Conservation (phyloP, 2,329 filamentous ascomycete species). For the Claviceps quebecensis region DNA sequence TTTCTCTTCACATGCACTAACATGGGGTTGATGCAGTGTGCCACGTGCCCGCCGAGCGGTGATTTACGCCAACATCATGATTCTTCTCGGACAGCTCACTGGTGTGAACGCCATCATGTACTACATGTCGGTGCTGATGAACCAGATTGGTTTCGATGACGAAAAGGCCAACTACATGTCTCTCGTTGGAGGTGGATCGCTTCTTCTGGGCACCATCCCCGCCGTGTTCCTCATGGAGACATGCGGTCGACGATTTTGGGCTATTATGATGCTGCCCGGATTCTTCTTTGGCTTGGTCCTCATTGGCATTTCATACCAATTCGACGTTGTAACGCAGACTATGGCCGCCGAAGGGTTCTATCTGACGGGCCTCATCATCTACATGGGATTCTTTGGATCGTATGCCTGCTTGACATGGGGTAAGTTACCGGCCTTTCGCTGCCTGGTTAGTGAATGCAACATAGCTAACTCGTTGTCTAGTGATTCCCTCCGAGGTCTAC, state of each 20-base stretch:
- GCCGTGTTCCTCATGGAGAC: constrained; percentile 59
- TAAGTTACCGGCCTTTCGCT: constrained; percentile 2
- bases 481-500: constrained; percentile 55
- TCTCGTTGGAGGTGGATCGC: constrained; percentile 52
- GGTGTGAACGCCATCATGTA: constrained; percentile 60
- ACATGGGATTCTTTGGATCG: constrained; percentile 55
- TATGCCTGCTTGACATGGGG: constrained; percentile 50
- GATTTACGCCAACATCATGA: constrained; percentile 56
- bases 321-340: constrained; percentile 31
- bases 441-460: too few relatives aligned
- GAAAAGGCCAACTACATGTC: constrained; percentile 59
- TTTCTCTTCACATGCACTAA: background rate
- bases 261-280: constrained; percentile 54
- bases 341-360: constrained; percentile 44
- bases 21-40: constrained; percentile 18
- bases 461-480: constrained; percentile 13
- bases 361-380: constrained; percentile 51
- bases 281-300: constrained; percentile 58
- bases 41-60: constrained; percentile 52
- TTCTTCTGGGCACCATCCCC: constrained; percentile 54
- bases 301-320: constrained; percentile 49
- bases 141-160: constrained; percentile 50
- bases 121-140: constrained; percentile 57
- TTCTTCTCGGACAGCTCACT: constrained; percentile 55
- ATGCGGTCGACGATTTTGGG: constrained; percentile 62